Base-by-base conservation (phyloP, 1,284 basidiomycete genomes). In the Sporisorium scitamineum region DNA sequence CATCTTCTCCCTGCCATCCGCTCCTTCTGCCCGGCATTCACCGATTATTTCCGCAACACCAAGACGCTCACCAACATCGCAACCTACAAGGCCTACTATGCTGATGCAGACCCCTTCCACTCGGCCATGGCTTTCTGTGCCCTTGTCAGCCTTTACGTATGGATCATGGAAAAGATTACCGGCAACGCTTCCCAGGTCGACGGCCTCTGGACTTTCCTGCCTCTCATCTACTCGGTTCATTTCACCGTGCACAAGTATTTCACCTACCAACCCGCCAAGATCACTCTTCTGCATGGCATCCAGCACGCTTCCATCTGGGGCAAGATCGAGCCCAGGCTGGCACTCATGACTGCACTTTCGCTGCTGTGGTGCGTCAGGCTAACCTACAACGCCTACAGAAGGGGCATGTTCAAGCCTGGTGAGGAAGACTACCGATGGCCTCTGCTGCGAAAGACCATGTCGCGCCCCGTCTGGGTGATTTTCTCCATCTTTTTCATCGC, bases 381-480 rank as follows among this genome's bases (percentile, higher is more conserved):
- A 53, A 90, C 90, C 6, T 94, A 92, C 82, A 94, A 97, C 84
- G 92, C 94, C 0, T 91, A 90, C 85, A 88, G 94, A 27, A 89
- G 95, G 59, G 95, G 93, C 6, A 88, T 97, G 32, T 95, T 95
- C 86, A 90, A 88, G 59, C 79, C 81, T 64, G 86, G 88, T 2
- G 93, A 94, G 37, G 94, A 95, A 85, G 95, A 97, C 86, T 97
- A 98, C 83, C 92, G 95, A 31, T 97, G 95, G 92, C 90, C 89
- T 3, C 86, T 94, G 53, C 88, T 97, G 13, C 90, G 94, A 41
- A 85, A 87, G 56, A 88, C 90, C 60, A 84, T 97, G 24, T 90
- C 91, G 2, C 74, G 87, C 3, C 90, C 89, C 87, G 83, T 92
- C 18, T 97, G 95, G 88, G 91, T 93, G 74, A 72, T 96, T 37